Percentiles rank a stretch among this genome's conserved stretches.
Evolutionary conservation across 345 rosid species (phyloP).

Genomic region (Melastoma malabathricum): DNA sequence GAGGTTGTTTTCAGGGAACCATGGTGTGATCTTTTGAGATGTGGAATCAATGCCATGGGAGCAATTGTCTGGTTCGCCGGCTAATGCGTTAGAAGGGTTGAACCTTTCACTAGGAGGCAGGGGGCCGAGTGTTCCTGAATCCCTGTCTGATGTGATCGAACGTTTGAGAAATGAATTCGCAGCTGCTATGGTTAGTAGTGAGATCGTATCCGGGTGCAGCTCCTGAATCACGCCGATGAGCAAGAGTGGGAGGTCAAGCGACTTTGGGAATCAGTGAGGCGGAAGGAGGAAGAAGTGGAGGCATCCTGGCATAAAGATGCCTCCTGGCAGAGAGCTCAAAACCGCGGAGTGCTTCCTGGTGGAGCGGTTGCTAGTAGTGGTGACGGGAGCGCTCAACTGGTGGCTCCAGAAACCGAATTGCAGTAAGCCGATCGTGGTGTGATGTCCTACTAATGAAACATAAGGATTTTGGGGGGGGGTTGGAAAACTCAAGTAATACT

Average conservation of each 20-base stretch:
- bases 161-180: conserved; percentile 34
- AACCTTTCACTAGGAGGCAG: conserved; percentile 39
- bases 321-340: conserved; percentile 55
- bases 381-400: conserved; percentile 39
- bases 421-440: no score
- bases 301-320: no score
- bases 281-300: conserved; percentile 58
- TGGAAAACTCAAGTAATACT: no score
- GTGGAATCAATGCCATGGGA: conserved; percentile 44
- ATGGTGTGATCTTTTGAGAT: conserved; percentile 31
- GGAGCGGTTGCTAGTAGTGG: conserved; percentile 60
- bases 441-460: no score
- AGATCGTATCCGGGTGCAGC: conserved; percentile 38
- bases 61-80: conserved; percentile 46
- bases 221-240: conserved; percentile 48
- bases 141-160: conserved; percentile 33
- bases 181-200: conserved; percentile 24
- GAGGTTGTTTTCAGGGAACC: conserved; percentile 39
- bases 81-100: conserved; percentile 53
- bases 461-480: no score
- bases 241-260: conserved; percentile 50
- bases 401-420: no score
- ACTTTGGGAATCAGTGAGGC: conserved; percentile 32
- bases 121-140: conserved; percentile 33
- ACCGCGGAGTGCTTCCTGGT: conserved; percentile 44